Base-by-base conservation (phyloP, 2,329 filamentous ascomycete species). In the Penicillium sp. region DNA sequence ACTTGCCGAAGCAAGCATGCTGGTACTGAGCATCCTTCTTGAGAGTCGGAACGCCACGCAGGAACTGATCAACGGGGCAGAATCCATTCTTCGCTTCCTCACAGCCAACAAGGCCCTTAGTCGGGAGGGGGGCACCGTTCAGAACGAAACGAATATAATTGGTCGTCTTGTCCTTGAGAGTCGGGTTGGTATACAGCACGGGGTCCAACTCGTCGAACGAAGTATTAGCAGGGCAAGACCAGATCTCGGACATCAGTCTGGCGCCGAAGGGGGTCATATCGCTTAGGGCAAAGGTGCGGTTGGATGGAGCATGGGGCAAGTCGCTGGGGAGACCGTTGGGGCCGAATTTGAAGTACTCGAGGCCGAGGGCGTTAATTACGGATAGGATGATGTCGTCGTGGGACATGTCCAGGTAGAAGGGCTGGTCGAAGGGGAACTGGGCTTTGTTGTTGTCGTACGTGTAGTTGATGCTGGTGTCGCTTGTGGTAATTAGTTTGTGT, bases 191-290 rank as follows among this genome's bases (percentile, higher is more conserved):
- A 51, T 72, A 72, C 0, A 83, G 79, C 24, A 64, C 54, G 10
- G 61, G 58, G 14, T 64, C 51, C 45, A 64, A 34, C 43, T 76
- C 53, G 1, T 73, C 45, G 21, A 69, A 63, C 1, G 53, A 54
- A 1, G 48, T 44, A 10, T 59, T 39, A 0, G 57, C 51, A 3
- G 72, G 68, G 61, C 82, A 85, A 29, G 79, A 81, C 59, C 84
- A 81, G 24, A 83, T 75, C 67, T 85, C 83, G 1, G 82, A 83
- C 40, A 83, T 72, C 26, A 85, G 73, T 16, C 80, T 76, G 3
- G 76, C 82, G 19, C 80, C 81, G 56, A 84, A 85, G 1, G 83
- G 83, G 0, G 81, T 83, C 48, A 84, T 61, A 42, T 80, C 65
- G 2, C 77, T 80, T 8, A 84, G 70, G 23, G 75, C 70, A 68